Conservation (phyloP, 2,329 filamentous ascomycete genomes). For the Hortaea werneckii region DNA sequence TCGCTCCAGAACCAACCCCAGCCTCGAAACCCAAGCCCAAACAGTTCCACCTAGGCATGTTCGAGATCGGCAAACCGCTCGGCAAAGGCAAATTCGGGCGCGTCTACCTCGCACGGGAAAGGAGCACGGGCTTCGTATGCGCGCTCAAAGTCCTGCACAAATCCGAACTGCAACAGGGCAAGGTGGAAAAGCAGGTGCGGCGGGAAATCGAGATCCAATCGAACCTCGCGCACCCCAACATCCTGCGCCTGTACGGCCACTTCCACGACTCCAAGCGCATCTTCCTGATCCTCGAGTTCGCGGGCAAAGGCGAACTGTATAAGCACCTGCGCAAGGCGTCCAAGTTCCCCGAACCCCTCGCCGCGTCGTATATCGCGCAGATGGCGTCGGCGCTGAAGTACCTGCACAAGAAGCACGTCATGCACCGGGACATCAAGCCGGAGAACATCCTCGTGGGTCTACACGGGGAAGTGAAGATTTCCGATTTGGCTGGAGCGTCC, state of each 20-base stretch:
- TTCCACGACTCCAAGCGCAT: conserved; percentile 85
- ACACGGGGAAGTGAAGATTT: conserved; percentile 96
- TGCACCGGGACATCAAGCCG: conserved; percentile 94
- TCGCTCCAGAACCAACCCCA: conserved; percentile 24
- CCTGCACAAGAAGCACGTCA: conserved; percentile 92
- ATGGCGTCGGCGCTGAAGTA: conserved; percentile 87
- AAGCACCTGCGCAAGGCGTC: conserved; percentile 72
- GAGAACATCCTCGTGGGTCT: conserved; percentile 95
- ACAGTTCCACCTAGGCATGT: conserved; percentile 82
- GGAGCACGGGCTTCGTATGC: conserved; percentile 70
- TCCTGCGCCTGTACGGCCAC: conserved; percentile 72
- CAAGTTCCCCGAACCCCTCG: conserved; percentile 76
- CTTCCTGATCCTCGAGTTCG: conserved; percentile 79
- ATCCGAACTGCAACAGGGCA: conserved; percentile 66
- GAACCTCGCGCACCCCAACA: conserved; percentile 77
- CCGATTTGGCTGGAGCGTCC: conserved; percentile 98
- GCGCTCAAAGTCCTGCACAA: conserved; percentile 82
- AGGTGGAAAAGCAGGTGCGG: conserved; percentile 77
- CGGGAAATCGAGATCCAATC: conserved; percentile 86
- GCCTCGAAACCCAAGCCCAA: conserved; percentile 25
- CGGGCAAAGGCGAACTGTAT: conserved; percentile 76
- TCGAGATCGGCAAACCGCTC: conserved; percentile 78
- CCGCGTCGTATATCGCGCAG: conserved; percentile 77
- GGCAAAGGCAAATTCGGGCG: conserved; percentile 83
- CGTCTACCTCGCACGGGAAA: conserved; percentile 75